Evolutionary conservation across 495 filamentous ascomycete species (phyloP).

Genomic region (Usnea hakonensis): DNA sequence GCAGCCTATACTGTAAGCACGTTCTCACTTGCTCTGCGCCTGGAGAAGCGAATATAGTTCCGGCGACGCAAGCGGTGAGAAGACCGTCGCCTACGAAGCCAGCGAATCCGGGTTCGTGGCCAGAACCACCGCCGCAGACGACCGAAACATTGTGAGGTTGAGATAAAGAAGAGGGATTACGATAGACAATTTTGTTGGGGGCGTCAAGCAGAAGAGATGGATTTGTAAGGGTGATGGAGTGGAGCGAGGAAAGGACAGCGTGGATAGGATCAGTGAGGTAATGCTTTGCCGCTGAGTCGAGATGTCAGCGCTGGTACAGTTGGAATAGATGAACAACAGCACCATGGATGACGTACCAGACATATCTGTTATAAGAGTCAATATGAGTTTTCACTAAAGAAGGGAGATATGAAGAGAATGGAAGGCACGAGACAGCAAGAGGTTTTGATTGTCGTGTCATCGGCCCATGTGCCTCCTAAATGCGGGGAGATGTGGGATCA

Average conservation of each 20-base stretch:
- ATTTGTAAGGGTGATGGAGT: slow-evolving; percentile 73
- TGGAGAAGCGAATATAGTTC: slow-evolving; percentile 89
- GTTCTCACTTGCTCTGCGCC: slow-evolving; percentile 77
- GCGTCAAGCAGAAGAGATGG: slow-evolving; percentile 73
- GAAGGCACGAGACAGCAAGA: background rate
- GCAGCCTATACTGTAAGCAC: slow-evolving; percentile 64
- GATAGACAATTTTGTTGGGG: slow-evolving; percentile 81
- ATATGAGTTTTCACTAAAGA: too few relatives aligned
- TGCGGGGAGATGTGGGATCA: slow-evolving; percentile 8
- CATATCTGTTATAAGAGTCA: slow-evolving; percentile 1
- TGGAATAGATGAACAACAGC: background rate
- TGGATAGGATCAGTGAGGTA: slow-evolving; percentile 82
- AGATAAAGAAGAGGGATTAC: slow-evolving; percentile 46
- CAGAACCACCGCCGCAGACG: slow-evolving; percentile 83
- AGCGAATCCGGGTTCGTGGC: slow-evolving; percentile 88
- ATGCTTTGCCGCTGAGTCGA: slow-evolving; percentile 56
- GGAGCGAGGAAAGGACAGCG: slow-evolving; percentile 71
- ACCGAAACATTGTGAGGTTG: slow-evolving; percentile 56
- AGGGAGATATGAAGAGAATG: background rate
- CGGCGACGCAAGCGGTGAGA: slow-evolving; percentile 79
- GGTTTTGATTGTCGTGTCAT: slow-evolving; percentile 1
- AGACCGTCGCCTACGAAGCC: slow-evolving; percentile 64
- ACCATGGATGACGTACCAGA: slow-evolving; percentile 7
- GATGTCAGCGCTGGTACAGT: background rate
- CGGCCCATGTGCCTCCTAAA: background rate